phyloP scores from a whole-genome alignment of 2,329 filamentous ascomycete genomes.

The Colletotrichum ledebouriae region DNA sequence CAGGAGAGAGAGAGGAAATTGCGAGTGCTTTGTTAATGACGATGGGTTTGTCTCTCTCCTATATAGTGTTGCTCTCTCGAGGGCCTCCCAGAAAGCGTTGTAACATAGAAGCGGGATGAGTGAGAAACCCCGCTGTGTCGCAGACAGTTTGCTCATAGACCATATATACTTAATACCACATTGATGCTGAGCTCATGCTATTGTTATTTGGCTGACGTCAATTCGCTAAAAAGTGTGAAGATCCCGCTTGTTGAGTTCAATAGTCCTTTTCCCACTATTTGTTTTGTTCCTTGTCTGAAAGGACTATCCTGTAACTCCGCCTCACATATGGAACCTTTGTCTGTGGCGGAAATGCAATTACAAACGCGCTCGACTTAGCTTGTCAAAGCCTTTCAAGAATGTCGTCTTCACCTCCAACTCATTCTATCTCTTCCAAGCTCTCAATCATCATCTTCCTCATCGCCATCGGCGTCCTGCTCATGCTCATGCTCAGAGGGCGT shows the following conservation, averaged over 20 bases:
- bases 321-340: neutral
- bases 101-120: too few relatives aligned
- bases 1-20: too few relatives aligned
- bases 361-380: conserved; percentile 2
- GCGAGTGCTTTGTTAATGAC: too few relatives aligned
- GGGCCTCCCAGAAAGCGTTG: too few relatives aligned
- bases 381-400: neutral
- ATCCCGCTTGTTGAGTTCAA: too few relatives aligned
- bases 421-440: neutral
- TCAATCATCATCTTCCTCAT: conserved; percentile 56
- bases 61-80: too few relatives aligned
- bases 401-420: neutral
- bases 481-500: conserved; percentile 50
- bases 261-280: neutral
- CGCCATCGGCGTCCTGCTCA: conserved; percentile 57
- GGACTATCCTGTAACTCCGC: neutral
- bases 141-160: too few relatives aligned
- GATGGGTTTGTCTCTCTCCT: too few relatives aligned
- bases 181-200: too few relatives aligned
- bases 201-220: neutral
- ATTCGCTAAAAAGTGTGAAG: neutral
- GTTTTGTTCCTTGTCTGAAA: neutral
- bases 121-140: too few relatives aligned
- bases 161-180: too few relatives aligned
- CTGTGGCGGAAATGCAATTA: conserved; percentile 2